Conservation (phyloP, 164 flowering plant species). For the Brasenia schreberi region DNA sequence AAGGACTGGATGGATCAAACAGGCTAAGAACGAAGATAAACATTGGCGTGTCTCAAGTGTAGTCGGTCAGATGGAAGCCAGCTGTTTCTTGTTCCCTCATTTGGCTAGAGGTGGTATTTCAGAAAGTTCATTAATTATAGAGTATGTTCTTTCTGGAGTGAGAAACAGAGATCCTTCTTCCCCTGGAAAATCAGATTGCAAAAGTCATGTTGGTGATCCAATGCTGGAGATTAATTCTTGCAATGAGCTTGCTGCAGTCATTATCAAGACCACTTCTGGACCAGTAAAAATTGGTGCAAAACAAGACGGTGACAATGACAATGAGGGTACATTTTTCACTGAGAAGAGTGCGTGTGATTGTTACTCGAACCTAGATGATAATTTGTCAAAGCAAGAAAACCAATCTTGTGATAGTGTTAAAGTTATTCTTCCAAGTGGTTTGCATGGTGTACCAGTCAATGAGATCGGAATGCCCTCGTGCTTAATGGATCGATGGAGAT, state of each 20-base stretch:
- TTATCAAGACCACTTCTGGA: constrained; percentile 28
- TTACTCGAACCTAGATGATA: background rate
- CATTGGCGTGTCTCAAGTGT: constrained; percentile 32
- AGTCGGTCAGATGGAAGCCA: constrained; percentile 59
- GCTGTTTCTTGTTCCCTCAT: constrained; percentile 9
- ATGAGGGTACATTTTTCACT: background rate
- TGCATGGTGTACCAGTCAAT: constrained; percentile 54
- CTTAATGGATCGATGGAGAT: constrained; percentile 66
- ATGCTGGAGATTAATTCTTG: constrained; percentile 4
- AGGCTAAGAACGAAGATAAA: constrained; percentile 37
- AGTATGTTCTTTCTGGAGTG: constrained; percentile 44
- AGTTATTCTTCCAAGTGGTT: constrained; percentile 67
- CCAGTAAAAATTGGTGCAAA: background rate
- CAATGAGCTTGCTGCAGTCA: constrained; percentile 70
- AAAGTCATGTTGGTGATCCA: background rate
- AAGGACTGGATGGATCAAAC: constrained; percentile 56
- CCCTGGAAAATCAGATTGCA: constrained; percentile 16
- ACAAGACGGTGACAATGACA: background rate
- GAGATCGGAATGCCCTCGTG: constrained; percentile 49
- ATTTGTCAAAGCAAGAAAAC: background rate
- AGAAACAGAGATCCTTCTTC: constrained; percentile 21
- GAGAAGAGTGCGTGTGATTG: background rate
- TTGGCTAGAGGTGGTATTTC: constrained; percentile 7
- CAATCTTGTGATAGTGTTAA: constrained; percentile 11
- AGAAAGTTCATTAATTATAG: constrained; percentile 15